Conservation (phyloP, 768 basidiomycete genomes). For the Rubroboletus satanas region DNA sequence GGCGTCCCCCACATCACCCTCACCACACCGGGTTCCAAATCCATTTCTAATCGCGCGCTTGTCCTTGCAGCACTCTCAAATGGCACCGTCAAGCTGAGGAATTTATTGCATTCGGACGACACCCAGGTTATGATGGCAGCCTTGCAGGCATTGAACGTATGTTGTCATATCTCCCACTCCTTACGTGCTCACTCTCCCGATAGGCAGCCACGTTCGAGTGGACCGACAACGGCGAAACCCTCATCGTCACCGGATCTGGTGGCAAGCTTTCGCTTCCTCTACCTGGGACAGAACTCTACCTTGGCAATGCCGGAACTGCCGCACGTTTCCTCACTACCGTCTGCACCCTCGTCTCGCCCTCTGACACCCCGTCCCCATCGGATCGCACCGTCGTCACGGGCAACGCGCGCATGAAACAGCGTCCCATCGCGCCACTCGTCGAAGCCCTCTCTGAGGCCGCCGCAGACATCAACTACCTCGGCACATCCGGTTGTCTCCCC, state of each 20-base stretch:
- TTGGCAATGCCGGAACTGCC: conserved; percentile 96
- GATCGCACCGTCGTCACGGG: conserved; percentile 84
- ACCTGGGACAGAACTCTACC: conserved; percentile 84
- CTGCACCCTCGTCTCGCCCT: conserved; percentile 75
- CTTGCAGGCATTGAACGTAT: conserved; percentile 78
- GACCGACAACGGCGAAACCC: conserved; percentile 95
- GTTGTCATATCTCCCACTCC: background rate
- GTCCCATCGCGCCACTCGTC: conserved; percentile 93
- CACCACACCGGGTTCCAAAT: conserved; percentile 95
- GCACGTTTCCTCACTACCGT: conserved; percentile 97
- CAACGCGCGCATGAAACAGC: conserved; percentile 98
- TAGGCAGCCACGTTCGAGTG: conserved; percentile 90
- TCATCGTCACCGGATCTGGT: conserved; percentile 85
- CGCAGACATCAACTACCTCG: conserved; percentile 71
- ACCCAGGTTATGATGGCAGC: conserved; percentile 99
- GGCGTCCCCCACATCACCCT: conserved; percentile 46
- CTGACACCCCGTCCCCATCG: conserved; percentile 31
- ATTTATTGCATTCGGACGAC: conserved; percentile 94
- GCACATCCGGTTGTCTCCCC: conserved; percentile 81
- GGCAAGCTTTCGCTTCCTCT: conserved; percentile 76
- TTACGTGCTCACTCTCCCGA: background rate
- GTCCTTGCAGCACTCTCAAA: conserved; percentile 88
- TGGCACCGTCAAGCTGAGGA: conserved; percentile 84
- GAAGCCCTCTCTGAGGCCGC: conserved; percentile 84
- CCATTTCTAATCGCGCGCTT: conserved; percentile 91